Evolutionary conservation across 805 yeast genomes (phyloP).

Genomic region (Starmerella cellae): DNA sequence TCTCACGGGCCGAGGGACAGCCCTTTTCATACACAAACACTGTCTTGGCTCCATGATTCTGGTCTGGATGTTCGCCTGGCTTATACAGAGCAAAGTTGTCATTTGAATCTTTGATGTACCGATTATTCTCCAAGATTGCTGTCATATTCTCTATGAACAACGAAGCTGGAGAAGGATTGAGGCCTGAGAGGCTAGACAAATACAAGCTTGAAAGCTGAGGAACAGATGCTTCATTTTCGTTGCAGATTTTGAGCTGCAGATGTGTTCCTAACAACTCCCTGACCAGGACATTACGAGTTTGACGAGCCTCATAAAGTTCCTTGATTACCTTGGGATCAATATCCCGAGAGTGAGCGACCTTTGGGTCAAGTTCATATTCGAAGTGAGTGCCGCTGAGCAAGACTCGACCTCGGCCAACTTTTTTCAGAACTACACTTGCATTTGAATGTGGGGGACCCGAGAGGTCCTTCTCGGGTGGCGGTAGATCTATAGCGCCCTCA

Average conservation of each 20-base stretch:
- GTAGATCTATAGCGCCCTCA: conserved; percentile 41
- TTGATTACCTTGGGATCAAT: conserved; percentile 29
- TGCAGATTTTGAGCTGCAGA: conserved; percentile 56
- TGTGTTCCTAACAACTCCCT: conserved; percentile 38
- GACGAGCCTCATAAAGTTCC: conserved; percentile 34
- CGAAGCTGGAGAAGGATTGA: neutral
- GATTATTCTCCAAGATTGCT: conserved; percentile 26
- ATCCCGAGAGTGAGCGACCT: conserved; percentile 31
- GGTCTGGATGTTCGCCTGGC: neutral
- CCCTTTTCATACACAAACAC: conserved; percentile 36
- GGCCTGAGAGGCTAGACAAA: conserved; percentile 14
- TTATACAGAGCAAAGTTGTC: conserved; percentile 40
- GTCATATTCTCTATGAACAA: conserved; percentile 22
- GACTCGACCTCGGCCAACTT: conserved; percentile 62
- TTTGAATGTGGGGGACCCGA: conserved; percentile 14
- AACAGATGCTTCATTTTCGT: conserved; percentile 34
- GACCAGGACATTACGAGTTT: conserved; percentile 43
- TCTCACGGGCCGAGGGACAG: conserved; percentile 38
- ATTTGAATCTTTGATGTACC: conserved; percentile 37
- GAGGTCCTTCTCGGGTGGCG: conserved; percentile 18
- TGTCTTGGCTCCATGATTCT: neutral
- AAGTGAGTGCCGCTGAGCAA: conserved; percentile 81
- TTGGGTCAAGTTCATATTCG: conserved; percentile 46
- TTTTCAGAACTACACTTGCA: conserved; percentile 67
- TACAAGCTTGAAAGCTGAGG: conserved; percentile 58